Conservation (phyloP, 306 rosid species). For the Cicer yamashitae region DNA sequence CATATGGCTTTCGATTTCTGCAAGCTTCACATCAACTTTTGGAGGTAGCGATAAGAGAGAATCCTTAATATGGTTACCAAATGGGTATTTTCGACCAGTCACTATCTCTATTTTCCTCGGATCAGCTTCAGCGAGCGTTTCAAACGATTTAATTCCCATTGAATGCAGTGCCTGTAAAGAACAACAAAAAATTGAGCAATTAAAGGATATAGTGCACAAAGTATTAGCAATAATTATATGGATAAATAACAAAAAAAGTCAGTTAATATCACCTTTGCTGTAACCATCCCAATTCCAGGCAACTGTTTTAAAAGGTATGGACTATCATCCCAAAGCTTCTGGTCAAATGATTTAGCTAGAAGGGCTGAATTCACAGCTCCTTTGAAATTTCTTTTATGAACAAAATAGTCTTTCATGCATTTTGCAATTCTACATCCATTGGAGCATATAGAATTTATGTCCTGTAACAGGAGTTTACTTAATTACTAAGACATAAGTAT, state of each 20-base stretch:
- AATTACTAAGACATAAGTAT: constrained; percentile 34
- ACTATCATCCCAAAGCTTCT: constrained; percentile 97
- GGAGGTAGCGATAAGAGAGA: constrained; percentile 90
- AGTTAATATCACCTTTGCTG: constrained; percentile 74
- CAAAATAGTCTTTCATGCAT: constrained; percentile 94
- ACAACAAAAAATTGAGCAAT: constrained; percentile 34
- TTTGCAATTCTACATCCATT: constrained; percentile 91
- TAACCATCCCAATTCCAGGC: constrained; percentile 98
- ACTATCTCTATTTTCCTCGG: constrained; percentile 94
- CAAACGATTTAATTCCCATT: constrained; percentile 83
- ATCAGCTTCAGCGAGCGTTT: constrained; percentile 84
- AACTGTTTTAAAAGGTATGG: constrained; percentile 88
- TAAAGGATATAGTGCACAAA: constrained; percentile 1
- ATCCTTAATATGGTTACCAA: constrained; percentile 94
- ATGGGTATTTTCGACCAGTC: constrained; percentile 92
- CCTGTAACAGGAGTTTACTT: constrained; percentile 61
- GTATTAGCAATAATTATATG: constrained; percentile 8
- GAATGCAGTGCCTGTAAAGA: constrained; percentile 77
- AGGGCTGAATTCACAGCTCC: constrained; percentile 79
- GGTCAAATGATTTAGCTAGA: constrained; percentile 83
- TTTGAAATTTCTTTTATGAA: constrained; percentile 78
- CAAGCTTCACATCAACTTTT: constrained; percentile 70
- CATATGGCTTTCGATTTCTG: constrained; percentile 59
- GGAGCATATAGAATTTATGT: constrained; percentile 86
- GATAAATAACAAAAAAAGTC: constrained; percentile 35